phyloP scores from a whole-genome alignment of 371 early-diverging fungal species.

The Mucor racemosus region DNA sequence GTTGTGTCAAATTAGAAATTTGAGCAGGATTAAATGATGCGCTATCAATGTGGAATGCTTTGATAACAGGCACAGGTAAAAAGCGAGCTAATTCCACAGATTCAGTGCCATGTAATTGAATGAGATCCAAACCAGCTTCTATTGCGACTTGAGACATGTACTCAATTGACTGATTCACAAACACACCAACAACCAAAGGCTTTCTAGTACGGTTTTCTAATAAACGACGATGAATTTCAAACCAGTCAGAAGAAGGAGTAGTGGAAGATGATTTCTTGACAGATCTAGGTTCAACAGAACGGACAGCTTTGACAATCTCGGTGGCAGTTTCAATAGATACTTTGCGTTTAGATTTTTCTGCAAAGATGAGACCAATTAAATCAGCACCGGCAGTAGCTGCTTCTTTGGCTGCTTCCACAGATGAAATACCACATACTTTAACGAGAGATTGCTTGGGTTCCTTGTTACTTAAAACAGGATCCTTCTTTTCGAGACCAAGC shows the following conservation, averaged over 20 bases:
- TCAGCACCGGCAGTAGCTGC: constrained; percentile 87
- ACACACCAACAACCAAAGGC: constrained; percentile 93
- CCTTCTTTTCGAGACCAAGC: constrained; percentile 49
- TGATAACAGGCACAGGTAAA: constrained; percentile 86
- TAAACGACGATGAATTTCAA: constrained; percentile 53
- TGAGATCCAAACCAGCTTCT: constrained; percentile 78
- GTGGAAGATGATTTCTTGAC: constrained; percentile 9
- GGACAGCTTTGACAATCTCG: constrained; percentile 69
- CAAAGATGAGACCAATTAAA: constrained; percentile 93
- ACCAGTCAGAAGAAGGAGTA: constrained; percentile 56
- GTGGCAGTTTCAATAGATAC: constrained; percentile 65
- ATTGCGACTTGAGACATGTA: constrained; percentile 73
- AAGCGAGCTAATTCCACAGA: constrained; percentile 63
- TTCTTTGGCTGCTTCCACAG: constrained; percentile 78
- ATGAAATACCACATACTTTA: constrained; percentile 92
- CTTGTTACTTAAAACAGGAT: constrained; percentile 24
- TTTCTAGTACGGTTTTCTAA: constrained; percentile 55
- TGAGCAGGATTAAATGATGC: constrained; percentile 38
- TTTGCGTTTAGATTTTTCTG: constrained; percentile 65
- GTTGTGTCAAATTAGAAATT: constrained; percentile 50
- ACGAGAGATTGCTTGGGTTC: constrained; percentile 51
- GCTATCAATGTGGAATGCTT: constrained; percentile 84
- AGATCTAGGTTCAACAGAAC: constrained; percentile 35
- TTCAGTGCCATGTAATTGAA: constrained; percentile 94
- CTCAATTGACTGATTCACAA: constrained; percentile 82